Evolutionary conservation across 2,329 filamentous ascomycete species (phyloP).

Genomic region (Fusarium piperis): DNA sequence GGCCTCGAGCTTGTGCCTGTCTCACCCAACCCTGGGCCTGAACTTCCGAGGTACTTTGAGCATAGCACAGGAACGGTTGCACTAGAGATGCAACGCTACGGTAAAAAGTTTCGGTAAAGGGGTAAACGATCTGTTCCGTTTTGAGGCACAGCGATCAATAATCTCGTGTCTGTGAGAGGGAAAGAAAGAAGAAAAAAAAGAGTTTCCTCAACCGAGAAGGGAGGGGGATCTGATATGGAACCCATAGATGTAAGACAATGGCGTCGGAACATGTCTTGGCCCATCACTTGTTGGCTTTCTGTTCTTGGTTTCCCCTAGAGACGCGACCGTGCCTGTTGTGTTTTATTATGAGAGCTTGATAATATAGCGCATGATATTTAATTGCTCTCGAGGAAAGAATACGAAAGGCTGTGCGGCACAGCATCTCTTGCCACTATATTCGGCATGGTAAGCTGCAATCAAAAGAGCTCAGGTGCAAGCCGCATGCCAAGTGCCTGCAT

Average conservation of each 20-base stretch:
- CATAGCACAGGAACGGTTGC: neutral
- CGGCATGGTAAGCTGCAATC: neutral
- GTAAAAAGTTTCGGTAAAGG: neutral
- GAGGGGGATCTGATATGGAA: slow-evolving; percentile 11
- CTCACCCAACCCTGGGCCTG: neutral
- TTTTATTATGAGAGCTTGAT: neutral
- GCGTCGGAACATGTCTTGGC: slow-evolving; percentile 23
- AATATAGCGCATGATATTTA: neutral
- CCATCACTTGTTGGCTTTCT: neutral
- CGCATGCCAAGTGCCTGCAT: neutral
- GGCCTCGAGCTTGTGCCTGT: neutral
- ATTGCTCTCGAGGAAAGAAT: neutral
- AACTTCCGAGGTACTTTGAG: slow-evolving; percentile 10
- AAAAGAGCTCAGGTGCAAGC: neutral
- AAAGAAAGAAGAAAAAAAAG: neutral
- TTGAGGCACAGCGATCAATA: neutral
- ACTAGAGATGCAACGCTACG: neutral
- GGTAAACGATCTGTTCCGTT: neutral
- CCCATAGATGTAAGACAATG: slow-evolving; percentile 19
- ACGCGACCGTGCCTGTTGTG: slow-evolving; percentile 21
- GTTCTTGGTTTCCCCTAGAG: slow-evolving; percentile 18
- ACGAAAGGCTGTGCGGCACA: neutral
- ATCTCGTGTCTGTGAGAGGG: neutral
- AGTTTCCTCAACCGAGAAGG: slow-evolving; percentile 8
- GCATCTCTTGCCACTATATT: neutral